phyloP scores from a whole-genome alignment of 2,329 filamentous ascomycete genomes.

The Pestalotiopsis sp. region DNA sequence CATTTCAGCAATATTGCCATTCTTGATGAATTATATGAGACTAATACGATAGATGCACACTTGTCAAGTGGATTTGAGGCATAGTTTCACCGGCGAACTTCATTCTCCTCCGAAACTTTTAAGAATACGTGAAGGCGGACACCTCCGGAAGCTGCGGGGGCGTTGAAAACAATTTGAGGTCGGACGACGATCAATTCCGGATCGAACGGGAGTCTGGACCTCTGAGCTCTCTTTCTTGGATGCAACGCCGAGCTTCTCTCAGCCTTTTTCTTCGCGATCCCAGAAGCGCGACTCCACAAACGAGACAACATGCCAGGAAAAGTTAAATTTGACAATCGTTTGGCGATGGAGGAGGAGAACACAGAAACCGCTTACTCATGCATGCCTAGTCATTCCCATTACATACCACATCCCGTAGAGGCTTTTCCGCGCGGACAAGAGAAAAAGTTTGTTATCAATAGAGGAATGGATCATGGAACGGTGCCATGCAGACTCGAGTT shows the following conservation, averaged over 20 bases:
- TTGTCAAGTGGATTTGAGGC: too few relatives aligned
- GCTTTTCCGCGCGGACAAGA: too few relatives aligned
- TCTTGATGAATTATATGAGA: too few relatives aligned
- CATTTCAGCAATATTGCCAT: not conserved
- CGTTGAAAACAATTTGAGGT: not conserved
- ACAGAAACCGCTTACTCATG: too few relatives aligned
- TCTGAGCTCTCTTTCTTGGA: not conserved
- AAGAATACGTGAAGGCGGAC: not conserved
- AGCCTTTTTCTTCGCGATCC: not conserved
- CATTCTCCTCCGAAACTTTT: not conserved
- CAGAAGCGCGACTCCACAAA: not conserved
- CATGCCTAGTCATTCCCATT: too few relatives aligned
- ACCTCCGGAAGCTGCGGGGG: conserved; percentile 6
- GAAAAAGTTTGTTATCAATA: not conserved
- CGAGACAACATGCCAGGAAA: not conserved
- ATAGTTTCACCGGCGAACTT: not conserved
- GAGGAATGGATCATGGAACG: not conserved
- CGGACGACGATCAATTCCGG: conserved; percentile 8
- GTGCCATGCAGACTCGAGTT: not conserved
- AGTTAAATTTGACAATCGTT: not conserved
- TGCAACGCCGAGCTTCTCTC: not conserved
- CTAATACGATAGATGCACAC: too few relatives aligned
- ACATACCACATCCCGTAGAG: too few relatives aligned
- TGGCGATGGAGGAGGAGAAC: not conserved
- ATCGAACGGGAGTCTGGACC: not conserved